Conservation (phyloP, 176 grass and related monocot species). For the Guadua angustifolia region DNA sequence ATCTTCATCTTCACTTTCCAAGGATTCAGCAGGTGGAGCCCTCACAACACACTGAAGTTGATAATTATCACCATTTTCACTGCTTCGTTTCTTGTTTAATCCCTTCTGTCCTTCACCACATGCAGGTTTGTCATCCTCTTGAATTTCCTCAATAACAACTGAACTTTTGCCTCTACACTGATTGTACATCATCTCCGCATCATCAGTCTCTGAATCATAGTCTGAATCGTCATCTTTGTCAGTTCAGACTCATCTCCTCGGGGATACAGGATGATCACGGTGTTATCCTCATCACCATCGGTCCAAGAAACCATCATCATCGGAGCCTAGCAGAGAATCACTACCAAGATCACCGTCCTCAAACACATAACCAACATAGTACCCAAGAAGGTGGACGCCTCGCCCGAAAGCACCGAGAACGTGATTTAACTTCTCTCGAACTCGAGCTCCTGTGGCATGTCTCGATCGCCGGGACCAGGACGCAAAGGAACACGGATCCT, state of each 20-base stretch:
- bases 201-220: slow-evolving; percentile 84
- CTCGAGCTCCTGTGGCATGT: slow-evolving; percentile 69
- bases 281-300: slow-evolving; percentile 19
- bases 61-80: slow-evolving; percentile 59
- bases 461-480: slow-evolving; percentile 50
- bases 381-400: slow-evolving; percentile 71
- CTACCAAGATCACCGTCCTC: slow-evolving; percentile 62
- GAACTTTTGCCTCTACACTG: slow-evolving; percentile 61
- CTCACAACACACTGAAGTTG: slow-evolving; percentile 59
- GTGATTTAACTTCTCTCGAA: slow-evolving; percentile 77
- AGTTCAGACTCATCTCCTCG: neutral
- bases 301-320: slow-evolving; percentile 43
- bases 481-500: slow-evolving; percentile 62
- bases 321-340: slow-evolving; percentile 51
- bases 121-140: slow-evolving; percentile 74
- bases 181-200: slow-evolving; percentile 55
- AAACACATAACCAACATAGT: slow-evolving; percentile 60
- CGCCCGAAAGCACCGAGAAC: slow-evolving; percentile 73
- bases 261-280: neutral
- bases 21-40: slow-evolving; percentile 33
- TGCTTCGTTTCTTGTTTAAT: slow-evolving; percentile 55
- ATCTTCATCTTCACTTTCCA: slow-evolving; percentile 95
- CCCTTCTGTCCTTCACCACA: slow-evolving; percentile 49
- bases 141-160: slow-evolving; percentile 97
- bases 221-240: slow-evolving; percentile 59